Base-by-base conservation (phyloP, 768 basidiomycete genomes). In the Lactarius indigo region DNA sequence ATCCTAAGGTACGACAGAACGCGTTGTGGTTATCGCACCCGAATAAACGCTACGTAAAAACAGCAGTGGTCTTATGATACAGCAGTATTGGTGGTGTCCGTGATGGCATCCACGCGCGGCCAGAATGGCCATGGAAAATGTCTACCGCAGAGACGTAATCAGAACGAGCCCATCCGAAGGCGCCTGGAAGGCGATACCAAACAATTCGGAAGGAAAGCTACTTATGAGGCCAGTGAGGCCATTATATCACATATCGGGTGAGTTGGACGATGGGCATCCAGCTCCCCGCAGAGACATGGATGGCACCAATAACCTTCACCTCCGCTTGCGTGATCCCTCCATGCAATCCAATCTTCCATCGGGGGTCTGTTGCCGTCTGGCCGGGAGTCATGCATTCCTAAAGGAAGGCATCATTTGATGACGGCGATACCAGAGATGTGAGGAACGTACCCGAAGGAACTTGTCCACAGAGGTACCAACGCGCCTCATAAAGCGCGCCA, bases 181-280 rank as follows among this genome's bases (percentile, higher is more conserved):
- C 12, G 37, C 37, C 12, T 37, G 37, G 37, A 37, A 37, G 13
- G 37, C 9, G 12, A 13, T 31, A 31, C 6, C 31, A 31, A 31
- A 31, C 31, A 31, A 31, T 37, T 9, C 12, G 33, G 33, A 35
- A 35, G 33, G 31, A 12, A 37, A 13, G 13, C 37, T 9, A 37
- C 9, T 37, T 13, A 12, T 37, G 9, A 37, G n/a, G n/a, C n/a
- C n/a, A n/a, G n/a, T n/a, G n/a, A n/a, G n/a, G 37, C 37, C 28
- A 26, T 30, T 30, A 57, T 3, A 20, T n/a, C 26, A 61, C 18
- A 47, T 26, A 61, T 33, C 54, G 35, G 4, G 54, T 39, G 5
- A 65, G 41, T 41, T 65, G 59, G 15, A 68, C 37, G 9, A 68
- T 62, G 1, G 68, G 68, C 62, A 64, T 64, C 66, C 63, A 68